Evolutionary conservation across 2,329 filamentous ascomycete genomes (phyloP).

Genomic region (Botryotinia calthae): DNA sequence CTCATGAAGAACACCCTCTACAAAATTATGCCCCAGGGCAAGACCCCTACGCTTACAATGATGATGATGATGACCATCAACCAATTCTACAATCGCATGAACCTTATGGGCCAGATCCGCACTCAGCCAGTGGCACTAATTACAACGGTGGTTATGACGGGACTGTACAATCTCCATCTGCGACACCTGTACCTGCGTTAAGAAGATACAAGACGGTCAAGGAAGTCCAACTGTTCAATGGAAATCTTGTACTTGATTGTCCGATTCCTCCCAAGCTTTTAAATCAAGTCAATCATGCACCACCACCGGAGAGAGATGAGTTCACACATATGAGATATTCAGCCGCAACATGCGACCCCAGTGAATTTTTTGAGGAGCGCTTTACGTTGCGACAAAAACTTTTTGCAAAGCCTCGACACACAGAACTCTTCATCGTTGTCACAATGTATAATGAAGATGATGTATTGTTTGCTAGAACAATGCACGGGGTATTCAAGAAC

Average conservation of each 20-base stretch:
- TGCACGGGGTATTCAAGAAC: constrained; percentile 99
- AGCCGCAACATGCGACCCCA: constrained; percentile 91
- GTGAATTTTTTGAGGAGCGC: constrained; percentile 83
- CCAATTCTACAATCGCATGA: constrained; percentile 67
- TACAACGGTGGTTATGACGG: constrained; percentile 46
- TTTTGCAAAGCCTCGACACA: constrained; percentile 78
- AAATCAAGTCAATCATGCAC: constrained; percentile 46
- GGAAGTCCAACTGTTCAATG: constrained; percentile 94
- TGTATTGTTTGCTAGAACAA: constrained; percentile 92
- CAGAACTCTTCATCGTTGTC: constrained; percentile 92
- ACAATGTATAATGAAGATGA: constrained; percentile 99
- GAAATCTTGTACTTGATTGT: constrained; percentile 95
- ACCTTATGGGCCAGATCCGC: constrained; percentile 58
- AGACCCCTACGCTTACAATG: constrained; percentile 43
- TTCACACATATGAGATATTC: constrained; percentile 91
- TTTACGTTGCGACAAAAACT: constrained; percentile 94
- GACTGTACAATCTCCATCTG: constrained; percentile 43
- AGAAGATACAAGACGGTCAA: constrained; percentile 98
- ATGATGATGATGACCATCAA: constrained; percentile 67
- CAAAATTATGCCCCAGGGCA: constrained; percentile 27
- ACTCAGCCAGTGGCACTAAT: constrained; percentile 41
- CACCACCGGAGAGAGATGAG: constrained; percentile 75
- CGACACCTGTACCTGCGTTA: constrained; percentile 59
- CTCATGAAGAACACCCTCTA: constrained; percentile 37
- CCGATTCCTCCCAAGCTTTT: constrained; percentile 87